These are phyloP conservation scores for Picea abies DNA, from an alignment of 83 land plant genomes.

Conservation along the genomic window DNA sequence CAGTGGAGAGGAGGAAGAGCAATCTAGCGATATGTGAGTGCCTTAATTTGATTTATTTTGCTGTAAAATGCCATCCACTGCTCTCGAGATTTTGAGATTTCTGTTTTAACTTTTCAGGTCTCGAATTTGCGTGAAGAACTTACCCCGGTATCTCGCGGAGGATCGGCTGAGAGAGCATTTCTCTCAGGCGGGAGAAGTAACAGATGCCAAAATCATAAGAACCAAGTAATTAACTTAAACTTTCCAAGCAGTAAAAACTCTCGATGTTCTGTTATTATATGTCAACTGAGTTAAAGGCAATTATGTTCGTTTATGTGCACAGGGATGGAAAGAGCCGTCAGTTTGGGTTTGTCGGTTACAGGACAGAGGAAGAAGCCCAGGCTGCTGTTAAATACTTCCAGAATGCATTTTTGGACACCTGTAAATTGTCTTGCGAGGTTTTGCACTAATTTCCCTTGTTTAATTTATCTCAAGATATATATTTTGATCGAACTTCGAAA, in stretches of 20 bases:
- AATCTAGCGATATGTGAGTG: too few species aligned
- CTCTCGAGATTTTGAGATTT: too few species aligned
- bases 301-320: background rate
- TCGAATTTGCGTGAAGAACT: conserved; percentile 89
- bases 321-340: conserved; percentile 96
- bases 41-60: too few species aligned
- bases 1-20: too few species aligned
- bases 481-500: background rate
- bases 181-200: conserved; percentile 87
- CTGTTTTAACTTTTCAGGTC: conserved; percentile 52
- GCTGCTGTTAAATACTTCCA: conserved; percentile 84
- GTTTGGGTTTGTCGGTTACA: conserved; percentile 89
- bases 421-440: conserved; percentile 87
- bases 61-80: too few species aligned
- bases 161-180: conserved; percentile 86
- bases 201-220: conserved; percentile 88
- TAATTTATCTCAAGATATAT: background rate
- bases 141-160: conserved; percentile 78
- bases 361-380: conserved; percentile 80
- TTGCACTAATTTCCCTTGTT: conserved; percentile 2
- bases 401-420: conserved; percentile 76
- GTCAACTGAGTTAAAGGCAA: too few species aligned
- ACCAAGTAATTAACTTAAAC: conserved; percentile 50
- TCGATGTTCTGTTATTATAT: background rate
- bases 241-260: background rate